Evolutionary conservation across 495 filamentous ascomycete species (phyloP), one percentile per base, ranked within the genome.

Genomic region (Astrocystis sublimbata): DNA sequence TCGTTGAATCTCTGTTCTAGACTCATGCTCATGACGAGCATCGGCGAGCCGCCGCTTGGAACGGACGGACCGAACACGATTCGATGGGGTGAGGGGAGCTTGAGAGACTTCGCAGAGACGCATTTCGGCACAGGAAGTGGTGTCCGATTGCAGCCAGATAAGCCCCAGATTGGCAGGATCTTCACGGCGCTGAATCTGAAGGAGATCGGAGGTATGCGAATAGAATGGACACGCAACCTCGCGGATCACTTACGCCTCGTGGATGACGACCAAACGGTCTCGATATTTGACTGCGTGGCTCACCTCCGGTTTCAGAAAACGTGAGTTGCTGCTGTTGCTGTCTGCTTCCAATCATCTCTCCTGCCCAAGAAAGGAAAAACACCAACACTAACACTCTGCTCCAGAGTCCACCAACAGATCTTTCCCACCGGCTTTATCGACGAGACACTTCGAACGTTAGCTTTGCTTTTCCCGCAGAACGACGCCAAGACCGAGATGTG

Each of bases 371-470:
- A n/a, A n/a, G n/a, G n/a, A n/a, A n/a, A n/a, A 6, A 6, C 40
- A 4, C 6, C 47, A 10, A 7, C 4, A 23, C 55, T 58, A 47
- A 58, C 54, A 17, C 55, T 26, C 19, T 4, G 62, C 62, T 12
- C 10, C 4, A 46, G 43, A 9, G 60, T 59, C 24, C 56, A 52
- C 40, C 47, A 42, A 36, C 42, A 24, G 13, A 40, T 68, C 2
- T 68, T 79, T 8, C 79, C 78, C 1, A 15, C 47, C 4, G 67
- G 43, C 7, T 65, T 84, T 7, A 55, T 75, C 9, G 64, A 79
- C 12, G 82, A 84, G 68, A 84, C 81, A 2, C 62, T 84, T 1
- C 61, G 57, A 28, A 81, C 81, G 0, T 60, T 83, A 6, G 59
- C 79, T 1, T 75, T 85, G 6, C 72, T 83, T 12, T 65, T 83